Percentiles rank a stretch among this genome's conserved stretches.
Evolutionary conservation across 2,329 filamentous ascomycete genomes (phyloP).

Genomic region (Talaromyces sp.): DNA sequence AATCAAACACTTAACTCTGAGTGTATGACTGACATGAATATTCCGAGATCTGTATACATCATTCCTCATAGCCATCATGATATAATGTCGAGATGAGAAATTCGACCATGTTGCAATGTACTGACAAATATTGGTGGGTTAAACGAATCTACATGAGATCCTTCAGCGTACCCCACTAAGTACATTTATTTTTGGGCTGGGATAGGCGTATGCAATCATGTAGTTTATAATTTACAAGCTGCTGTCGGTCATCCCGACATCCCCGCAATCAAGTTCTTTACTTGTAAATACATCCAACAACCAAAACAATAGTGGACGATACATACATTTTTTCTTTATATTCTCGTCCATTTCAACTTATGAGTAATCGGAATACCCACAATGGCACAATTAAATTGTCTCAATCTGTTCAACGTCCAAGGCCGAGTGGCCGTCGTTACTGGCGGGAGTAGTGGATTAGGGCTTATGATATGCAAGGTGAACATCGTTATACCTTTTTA

Average conservation of each 20-base stretch:
- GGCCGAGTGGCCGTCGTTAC: slow-evolving; percentile 47
- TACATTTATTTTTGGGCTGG: not conserved
- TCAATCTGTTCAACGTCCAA: slow-evolving; percentile 35
- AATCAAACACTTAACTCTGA: too few relatives aligned
- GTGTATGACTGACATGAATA: not conserved
- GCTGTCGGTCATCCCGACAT: not conserved
- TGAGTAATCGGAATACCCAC: not conserved
- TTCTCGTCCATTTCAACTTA: too few relatives aligned
- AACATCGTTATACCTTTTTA: not conserved
- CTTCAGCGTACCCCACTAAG: not conserved
- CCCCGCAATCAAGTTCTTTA: not conserved
- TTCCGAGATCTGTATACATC: not conserved
- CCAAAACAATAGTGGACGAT: not conserved
- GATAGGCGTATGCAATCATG: not conserved
- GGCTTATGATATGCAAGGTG: slow-evolving; percentile 48
- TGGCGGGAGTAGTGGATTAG: slow-evolving; percentile 45
- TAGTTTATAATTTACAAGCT: not conserved
- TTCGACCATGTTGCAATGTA: not conserved
- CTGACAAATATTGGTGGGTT: not conserved
- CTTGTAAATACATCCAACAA: not conserved
- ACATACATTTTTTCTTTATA: not conserved
- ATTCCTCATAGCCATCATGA: not conserved
- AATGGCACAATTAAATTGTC: slow-evolving; percentile 19
- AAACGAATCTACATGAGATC: not conserved
- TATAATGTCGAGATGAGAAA: not conserved